Base-by-base conservation (phyloP, 768 basidiomycete species). In the Kwoniella sp. region DNA sequence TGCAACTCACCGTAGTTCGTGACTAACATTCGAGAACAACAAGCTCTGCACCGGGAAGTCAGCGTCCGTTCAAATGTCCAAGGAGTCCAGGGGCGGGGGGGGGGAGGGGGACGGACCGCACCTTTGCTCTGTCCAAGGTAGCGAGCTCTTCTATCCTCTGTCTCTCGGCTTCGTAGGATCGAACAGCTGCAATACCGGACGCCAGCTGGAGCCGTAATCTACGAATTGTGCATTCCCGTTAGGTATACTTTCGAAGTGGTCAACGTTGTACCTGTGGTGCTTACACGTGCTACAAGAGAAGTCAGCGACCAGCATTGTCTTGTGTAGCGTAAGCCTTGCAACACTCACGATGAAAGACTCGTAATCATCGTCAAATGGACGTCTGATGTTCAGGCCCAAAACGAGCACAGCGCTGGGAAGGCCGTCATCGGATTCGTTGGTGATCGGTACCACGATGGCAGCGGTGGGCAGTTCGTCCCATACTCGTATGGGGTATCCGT, bases 291-390 rank as follows among this genome's bases (percentile, higher is more conserved):
- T 70, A 47, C 13, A 58, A 1, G 8, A 29, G 13, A 34, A 29
- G 52, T 2, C 45, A 54, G 23, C 12, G 30, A 11, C 13, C 47
- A 50, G 45, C 58, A 37, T 37, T 5, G 34, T 34, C 13, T 5
- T 13, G 9, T 34, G n/a, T 31, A 1, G 26, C 30, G 22, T 23
- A 25, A 48, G 17, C 45, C 2, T 11, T 29, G 45, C 5, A 7
- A 23, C 2, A 67, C 72, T 67, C 53, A 71, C 72, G 30, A 75
- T 63, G 65, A 77, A 79, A 0, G 73, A 69, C 28, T 73, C 73
- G 59, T 79, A 79, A 26, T 75, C 74, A 8, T 79, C 74, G 52
- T 79, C 78, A 34, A 73, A 77, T 1, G 74, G 69, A 52, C 78
- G 55, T 54, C 76, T 56, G 1, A 79, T 57, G 51, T 73, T 79